A percentile compares a stretch with the other conserved stretches of the same genome.
These are phyloP conservation scores for Sugiyamaella americana DNA, from an alignment of 805 yeast species.

Conservation along the genomic window DNA sequence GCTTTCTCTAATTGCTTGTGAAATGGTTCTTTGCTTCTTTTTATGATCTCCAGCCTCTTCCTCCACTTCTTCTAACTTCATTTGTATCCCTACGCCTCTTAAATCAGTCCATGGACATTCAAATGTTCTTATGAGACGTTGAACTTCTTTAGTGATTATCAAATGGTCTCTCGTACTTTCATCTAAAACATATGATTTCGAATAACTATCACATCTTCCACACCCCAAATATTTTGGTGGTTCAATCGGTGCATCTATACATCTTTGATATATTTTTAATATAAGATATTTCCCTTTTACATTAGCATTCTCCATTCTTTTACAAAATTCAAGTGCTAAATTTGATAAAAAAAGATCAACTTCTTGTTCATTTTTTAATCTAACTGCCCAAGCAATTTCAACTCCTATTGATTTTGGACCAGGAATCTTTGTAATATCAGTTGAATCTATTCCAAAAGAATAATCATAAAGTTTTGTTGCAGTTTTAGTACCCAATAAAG, in stretches of 20 bases:
- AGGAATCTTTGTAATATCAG: slow-evolving; percentile 41
- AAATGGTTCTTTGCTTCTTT: not conserved
- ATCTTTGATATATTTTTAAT: slow-evolving; percentile 59
- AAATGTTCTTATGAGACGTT: slow-evolving; percentile 51
- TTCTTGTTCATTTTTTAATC: slow-evolving; percentile 58
- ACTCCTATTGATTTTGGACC: slow-evolving; percentile 71
- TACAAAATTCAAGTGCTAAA: slow-evolving; percentile 53
- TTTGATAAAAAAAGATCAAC: slow-evolving; percentile 56
- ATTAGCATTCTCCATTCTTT: slow-evolving; percentile 44
- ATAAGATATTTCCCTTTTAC: slow-evolving; percentile 49
- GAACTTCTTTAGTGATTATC: slow-evolving; percentile 51
- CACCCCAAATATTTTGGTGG: slow-evolving; percentile 80
- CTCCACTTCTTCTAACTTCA: slow-evolving; percentile 42
- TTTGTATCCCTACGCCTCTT: slow-evolving; percentile 71
- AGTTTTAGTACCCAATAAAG: slow-evolving; percentile 59
- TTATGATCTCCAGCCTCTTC: not conserved
- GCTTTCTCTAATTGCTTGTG: not conserved
- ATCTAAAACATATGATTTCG: slow-evolving; percentile 47
- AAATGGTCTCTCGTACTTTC: slow-evolving; percentile 33
- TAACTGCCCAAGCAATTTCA: slow-evolving; percentile 86
- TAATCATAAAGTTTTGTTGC: slow-evolving; percentile 58
- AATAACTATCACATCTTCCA: slow-evolving; percentile 67
- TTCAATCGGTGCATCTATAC: slow-evolving; percentile 60
- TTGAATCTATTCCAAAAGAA: slow-evolving; percentile 61
- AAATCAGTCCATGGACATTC: slow-evolving; percentile 60